A percentile compares a stretch with the other conserved stretches of the same genome.
These are phyloP conservation scores for Dalbergia oliveri DNA, from an alignment of 306 rosid genomes.

Conservation along the genomic window DNA sequence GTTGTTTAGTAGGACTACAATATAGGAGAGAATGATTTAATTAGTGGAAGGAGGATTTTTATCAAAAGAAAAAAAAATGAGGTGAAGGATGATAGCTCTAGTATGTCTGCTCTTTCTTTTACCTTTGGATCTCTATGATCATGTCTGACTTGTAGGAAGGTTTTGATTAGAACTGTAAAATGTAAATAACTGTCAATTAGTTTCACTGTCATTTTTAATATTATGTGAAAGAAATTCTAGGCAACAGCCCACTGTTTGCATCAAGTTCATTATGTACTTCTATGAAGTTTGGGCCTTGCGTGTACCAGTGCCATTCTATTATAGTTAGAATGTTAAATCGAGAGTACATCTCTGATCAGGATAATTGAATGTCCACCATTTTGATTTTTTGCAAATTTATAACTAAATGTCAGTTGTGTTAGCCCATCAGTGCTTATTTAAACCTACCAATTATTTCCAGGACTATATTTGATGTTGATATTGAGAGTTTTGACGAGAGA, in stretches of 20 bases:
- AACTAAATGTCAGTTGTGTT: constrained; percentile 24
- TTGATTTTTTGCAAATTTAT: constrained; percentile 14
- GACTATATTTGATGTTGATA: constrained; percentile 93
- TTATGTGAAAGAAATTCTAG: background rate
- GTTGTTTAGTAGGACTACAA: constrained; percentile 31
- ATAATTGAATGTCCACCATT: constrained; percentile 34
- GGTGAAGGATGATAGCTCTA: constrained; percentile 23
- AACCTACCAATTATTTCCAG: constrained; percentile 62
- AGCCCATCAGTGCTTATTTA: constrained; percentile 20
- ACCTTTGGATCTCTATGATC: background rate
- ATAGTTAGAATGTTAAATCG: constrained; percentile 14
- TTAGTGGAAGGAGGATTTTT: background rate
- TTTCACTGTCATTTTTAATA: background rate
- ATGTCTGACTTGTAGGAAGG: background rate
- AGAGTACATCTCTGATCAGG: constrained; percentile 27
- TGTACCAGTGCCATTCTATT: background rate
- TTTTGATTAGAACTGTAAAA: constrained; percentile 1
- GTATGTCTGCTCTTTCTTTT: constrained; percentile 15
- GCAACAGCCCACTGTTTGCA: background rate
- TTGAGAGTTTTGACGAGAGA: constrained; percentile 92
- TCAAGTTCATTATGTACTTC: constrained; percentile 10
- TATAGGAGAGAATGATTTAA: constrained; percentile 10
- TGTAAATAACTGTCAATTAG: background rate
- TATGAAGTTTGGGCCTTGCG: constrained; percentile 10
- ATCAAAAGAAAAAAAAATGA: background rate